Evolutionary conservation across 1,139 yeast genomes (phyloP), one percentile per base, ranked within the genome.

Genomic region (Kodamaea suecica): DNA sequence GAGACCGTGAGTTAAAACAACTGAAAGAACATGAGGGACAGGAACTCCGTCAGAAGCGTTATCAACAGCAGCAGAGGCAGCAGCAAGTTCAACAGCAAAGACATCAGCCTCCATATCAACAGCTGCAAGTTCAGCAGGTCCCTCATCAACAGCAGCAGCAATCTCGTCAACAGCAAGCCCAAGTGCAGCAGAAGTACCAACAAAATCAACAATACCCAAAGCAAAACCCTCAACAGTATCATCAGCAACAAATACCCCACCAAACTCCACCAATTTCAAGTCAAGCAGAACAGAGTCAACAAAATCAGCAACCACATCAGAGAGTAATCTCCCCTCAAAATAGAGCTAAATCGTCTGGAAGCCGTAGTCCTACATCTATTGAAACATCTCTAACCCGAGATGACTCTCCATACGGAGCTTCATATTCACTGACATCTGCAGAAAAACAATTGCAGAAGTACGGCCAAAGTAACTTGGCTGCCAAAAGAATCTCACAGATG

Each of bases 361-460:
- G 17, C 5, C 15, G 14, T 25, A 25, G 28, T 25, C 19, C 30
- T 4, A 8, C 20, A 4, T 27, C 30, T 8, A 27, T 27, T n/a
- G 30, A 27, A 17, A 4, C 7, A 4, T 15, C 31, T 11, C 31
- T 27, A 4, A 35, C 48, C 10, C 6, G 21, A 19, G 39, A 40
- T 13, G 52, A 49, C 27, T 54, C 60, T 2, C 60, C 60, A 4
- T 56, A 56, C 14, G 30, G 42, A 9, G 38, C 50, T 1, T 40
- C 53, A 8, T 40, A 51, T 1, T 38, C 50, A 2, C 48, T 43
- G 29, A 20, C 44, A 3, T 20, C 44, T 5, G 38, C 44, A 11
- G 46, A 47, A 11, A 35, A 35, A 23, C 49, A 47, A 19, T 42
- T 45, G 15, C 25, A 20, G 2, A 42, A 40, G 29, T 42, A 36